These are phyloP conservation scores for Puccinia hordei DNA, from an alignment of 1,284 basidiomycete genomes.

Conservation along the genomic window DNA sequence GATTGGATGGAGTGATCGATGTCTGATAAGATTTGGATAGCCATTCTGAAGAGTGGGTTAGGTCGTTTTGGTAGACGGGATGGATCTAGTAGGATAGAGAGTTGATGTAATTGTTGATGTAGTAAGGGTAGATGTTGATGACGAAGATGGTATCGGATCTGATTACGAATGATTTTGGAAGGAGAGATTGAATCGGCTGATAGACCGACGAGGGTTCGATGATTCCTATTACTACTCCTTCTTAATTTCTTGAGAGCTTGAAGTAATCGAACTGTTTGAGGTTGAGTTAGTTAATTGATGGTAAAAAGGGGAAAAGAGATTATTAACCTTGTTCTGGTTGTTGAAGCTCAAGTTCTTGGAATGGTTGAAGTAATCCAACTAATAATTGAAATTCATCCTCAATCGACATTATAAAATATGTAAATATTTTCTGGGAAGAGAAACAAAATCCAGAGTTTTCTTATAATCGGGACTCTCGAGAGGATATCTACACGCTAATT, in stretches of 20 bases:
- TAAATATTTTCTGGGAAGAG: no score
- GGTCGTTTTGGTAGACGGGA: neutral
- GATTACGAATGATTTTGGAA: neutral
- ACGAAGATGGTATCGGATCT: neutral
- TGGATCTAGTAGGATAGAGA: neutral
- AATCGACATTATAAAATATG: no score
- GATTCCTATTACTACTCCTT: neutral
- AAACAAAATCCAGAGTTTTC: no score
- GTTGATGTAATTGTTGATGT: neutral
- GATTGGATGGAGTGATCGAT: neutral
- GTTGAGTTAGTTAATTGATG: neutral
- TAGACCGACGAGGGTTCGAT: neutral
- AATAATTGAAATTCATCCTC: no score
- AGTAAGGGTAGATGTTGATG: neutral
- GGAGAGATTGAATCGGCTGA: no score
- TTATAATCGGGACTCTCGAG: no score
- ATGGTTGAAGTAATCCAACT: no score
- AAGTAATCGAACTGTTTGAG: neutral
- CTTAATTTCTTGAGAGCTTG: neutral
- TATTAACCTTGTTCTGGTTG: neutral
- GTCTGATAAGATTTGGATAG: neutral
- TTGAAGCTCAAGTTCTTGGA: no score
- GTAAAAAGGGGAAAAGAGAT: neutral
- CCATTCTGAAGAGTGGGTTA: neutral
- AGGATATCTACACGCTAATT: no score